These are phyloP conservation scores for Salix exigua DNA, from an alignment of 345 rosid species.

Conservation along the genomic window DNA sequence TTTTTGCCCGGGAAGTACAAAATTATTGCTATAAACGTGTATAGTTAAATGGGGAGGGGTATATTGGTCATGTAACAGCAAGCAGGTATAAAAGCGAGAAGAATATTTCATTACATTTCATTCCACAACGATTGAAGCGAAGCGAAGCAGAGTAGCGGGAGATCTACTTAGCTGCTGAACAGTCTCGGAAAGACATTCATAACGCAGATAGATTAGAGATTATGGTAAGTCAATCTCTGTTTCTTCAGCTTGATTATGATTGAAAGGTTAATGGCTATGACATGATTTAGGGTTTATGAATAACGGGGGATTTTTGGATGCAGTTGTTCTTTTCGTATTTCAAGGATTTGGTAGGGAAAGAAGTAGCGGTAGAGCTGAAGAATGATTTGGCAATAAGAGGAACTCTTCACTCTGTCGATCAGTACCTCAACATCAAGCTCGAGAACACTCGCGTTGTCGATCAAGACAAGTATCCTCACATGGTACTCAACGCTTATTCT, in stretches of 20 bases:
- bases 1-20: too few species aligned
- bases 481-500: conserved; percentile 41
- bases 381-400: conserved; percentile 98
- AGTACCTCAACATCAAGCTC: conserved; percentile 96
- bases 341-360: conserved; percentile 99
- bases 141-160: neutral
- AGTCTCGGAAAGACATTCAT: too few species aligned
- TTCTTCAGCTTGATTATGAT: neutral
- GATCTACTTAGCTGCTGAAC: too few species aligned
- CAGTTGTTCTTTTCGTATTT: conserved; percentile 99
- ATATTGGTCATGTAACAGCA: too few species aligned
- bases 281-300: neutral
- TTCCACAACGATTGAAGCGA: too few species aligned
- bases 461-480: conserved; percentile 98
- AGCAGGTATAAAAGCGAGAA: too few species aligned
- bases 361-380: conserved; percentile 98
- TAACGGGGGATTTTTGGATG: neutral
- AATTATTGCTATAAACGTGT: too few species aligned
- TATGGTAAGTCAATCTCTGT: neutral
- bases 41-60: too few species aligned
- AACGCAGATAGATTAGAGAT: neutral
- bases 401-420: conserved; percentile 98
- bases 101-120: too few species aligned
- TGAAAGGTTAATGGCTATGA: neutral
- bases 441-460: conserved; percentile 99